phyloP scores from a whole-genome alignment of 306 rosid species.

The Ochetophila trinervis region DNA sequence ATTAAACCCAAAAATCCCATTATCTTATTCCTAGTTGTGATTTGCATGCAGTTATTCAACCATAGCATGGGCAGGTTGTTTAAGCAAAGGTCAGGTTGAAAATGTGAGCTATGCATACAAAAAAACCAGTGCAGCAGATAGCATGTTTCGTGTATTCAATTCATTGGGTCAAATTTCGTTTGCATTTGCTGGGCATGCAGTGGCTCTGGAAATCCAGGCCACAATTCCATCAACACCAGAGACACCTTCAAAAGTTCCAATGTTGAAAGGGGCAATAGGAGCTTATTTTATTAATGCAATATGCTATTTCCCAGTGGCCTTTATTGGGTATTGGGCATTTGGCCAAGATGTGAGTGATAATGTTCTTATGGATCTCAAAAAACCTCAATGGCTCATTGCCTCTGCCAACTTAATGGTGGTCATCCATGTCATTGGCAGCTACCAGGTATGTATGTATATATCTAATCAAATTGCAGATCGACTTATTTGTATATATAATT shows the following conservation, averaged over 20 bases:
- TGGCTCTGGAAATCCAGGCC: slow-evolving; percentile 88
- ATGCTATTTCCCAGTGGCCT: slow-evolving; percentile 93
- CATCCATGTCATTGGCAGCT: slow-evolving; percentile 88
- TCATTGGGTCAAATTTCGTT: slow-evolving; percentile 84
- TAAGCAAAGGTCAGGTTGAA: slow-evolving; percentile 50
- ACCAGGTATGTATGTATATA: slow-evolving; percentile 66
- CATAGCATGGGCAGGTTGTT: slow-evolving; percentile 83
- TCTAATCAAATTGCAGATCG: neutral
- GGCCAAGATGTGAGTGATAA: slow-evolving; percentile 83
- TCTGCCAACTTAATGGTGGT: slow-evolving; percentile 92
- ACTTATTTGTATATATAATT: too few relatives aligned
- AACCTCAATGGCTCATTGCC: slow-evolving; percentile 84
- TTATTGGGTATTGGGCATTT: slow-evolving; percentile 83
- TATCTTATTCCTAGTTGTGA: neutral
- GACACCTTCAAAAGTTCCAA: slow-evolving; percentile 66
- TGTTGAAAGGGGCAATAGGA: slow-evolving; percentile 91
- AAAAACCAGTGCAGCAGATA: slow-evolving; percentile 49
- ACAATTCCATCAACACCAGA: slow-evolving; percentile 90
- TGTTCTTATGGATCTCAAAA: slow-evolving; percentile 58
- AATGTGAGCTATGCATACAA: slow-evolving; percentile 79
- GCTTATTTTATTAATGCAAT: slow-evolving; percentile 76
- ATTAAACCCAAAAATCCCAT: too few relatives aligned
- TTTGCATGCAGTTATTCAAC: slow-evolving; percentile 80
- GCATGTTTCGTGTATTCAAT: slow-evolving; percentile 68
- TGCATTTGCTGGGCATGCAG: slow-evolving; percentile 96